phyloP scores from a whole-genome alignment of 2,329 filamentous ascomycete genomes.

The Paecilomyces formosus region DNA sequence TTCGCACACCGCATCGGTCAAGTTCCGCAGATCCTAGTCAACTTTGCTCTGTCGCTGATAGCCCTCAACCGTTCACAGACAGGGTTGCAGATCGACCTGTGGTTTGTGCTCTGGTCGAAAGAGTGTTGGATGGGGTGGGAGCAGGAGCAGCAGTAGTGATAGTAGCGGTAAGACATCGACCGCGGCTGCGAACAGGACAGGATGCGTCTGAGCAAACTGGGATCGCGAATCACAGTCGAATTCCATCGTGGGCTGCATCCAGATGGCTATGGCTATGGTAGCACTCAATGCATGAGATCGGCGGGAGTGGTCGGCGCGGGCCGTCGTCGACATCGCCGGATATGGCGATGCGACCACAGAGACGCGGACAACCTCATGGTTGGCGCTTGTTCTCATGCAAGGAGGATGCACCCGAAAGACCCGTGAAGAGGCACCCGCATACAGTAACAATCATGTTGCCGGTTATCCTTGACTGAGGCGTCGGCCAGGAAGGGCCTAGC shows the following conservation, averaged over 20 bases:
- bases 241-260: neutral
- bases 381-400: constrained; percentile 3
- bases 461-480: neutral
- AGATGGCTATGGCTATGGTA: neutral
- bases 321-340: constrained; percentile 19
- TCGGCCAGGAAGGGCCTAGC: neutral
- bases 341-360: constrained; percentile 12
- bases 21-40: neutral
- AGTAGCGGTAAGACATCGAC: neutral
- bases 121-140: neutral
- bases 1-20: neutral
- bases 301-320: constrained; percentile 20
- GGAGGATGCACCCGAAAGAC: constrained; percentile 1
- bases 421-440: neutral
- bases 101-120: neutral
- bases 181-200: neutral
- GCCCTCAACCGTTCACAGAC: neutral
- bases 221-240: neutral
- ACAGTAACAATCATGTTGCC: neutral
- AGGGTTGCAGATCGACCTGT: neutral
- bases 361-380: neutral
- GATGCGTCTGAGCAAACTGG: neutral
- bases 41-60: neutral
- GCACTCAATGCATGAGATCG: constrained; percentile 20
- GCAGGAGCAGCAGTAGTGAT: neutral